phyloP scores from a whole-genome alignment of 1,139 yeast genomes.

The Lodderomyces parapsilosis region DNA sequence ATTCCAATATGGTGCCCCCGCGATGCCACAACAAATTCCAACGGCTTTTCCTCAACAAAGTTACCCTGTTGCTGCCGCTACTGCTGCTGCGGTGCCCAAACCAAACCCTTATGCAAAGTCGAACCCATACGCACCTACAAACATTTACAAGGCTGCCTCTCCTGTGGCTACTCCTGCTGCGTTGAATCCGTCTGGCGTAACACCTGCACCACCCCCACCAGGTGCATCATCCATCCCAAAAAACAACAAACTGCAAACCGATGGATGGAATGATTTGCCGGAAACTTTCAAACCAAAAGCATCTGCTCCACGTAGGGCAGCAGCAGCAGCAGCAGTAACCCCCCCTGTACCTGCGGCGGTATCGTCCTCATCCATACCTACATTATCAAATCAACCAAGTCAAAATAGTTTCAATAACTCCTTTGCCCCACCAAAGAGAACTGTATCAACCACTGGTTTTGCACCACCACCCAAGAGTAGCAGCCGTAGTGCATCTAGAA shows the following conservation, averaged over 20 bases:
- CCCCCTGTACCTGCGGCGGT: slow-evolving; percentile 21
- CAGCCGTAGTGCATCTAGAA: slow-evolving; percentile 29
- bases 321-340: slow-evolving; percentile 31
- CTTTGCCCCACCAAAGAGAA: slow-evolving; percentile 12
- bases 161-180: slow-evolving; percentile 14
- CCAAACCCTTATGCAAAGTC: slow-evolving; percentile 26
- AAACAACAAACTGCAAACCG: slow-evolving; percentile 54
- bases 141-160: slow-evolving; percentile 19
- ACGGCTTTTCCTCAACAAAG: slow-evolving; percentile 5
- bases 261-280: slow-evolving; percentile 95
- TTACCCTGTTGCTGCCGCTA: too few relatives aligned
- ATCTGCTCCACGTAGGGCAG: slow-evolving; percentile 52
- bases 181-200: slow-evolving; percentile 14
- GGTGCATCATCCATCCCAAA: slow-evolving; percentile 24
- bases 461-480: slow-evolving; percentile 35
- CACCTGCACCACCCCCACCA: slow-evolving; percentile 33
- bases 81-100: slow-evolving; percentile 17
- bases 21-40: slow-evolving; percentile 14
- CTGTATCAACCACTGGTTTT: slow-evolving; percentile 11
- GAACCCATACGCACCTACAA: slow-evolving; percentile 30
- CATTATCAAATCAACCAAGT: slow-evolving; percentile 15
- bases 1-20: slow-evolving; percentile 12
- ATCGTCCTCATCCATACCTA: slow-evolving; percentile 20
- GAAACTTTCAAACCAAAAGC: slow-evolving; percentile 54
- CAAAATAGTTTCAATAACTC: slow-evolving; percentile 4